phyloP scores from a whole-genome alignment of 2,329 filamentous ascomycete species.

The Xylariaceae sp. region DNA sequence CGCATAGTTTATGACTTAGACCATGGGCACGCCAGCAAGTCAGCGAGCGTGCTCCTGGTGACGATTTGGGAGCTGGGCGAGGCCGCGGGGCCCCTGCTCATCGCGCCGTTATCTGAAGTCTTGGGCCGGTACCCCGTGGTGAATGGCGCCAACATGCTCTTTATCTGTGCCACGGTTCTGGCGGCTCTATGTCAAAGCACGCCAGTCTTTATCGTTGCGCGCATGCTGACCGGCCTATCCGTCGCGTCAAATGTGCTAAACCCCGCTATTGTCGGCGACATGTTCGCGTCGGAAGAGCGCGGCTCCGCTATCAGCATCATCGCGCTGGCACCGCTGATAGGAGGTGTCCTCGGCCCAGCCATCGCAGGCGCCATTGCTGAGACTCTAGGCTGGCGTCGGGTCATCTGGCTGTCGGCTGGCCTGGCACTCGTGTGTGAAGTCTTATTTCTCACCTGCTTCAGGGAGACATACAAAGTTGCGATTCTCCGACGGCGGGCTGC shows the following conservation, averaged over 20 bases:
- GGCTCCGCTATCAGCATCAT: slow-evolving; percentile 64
- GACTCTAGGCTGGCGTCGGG: slow-evolving; percentile 58
- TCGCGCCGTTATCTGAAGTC: slow-evolving; percentile 68
- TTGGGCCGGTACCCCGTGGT: slow-evolving; percentile 62
- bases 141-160: slow-evolving; percentile 57
- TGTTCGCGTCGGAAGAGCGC: slow-evolving; percentile 62
- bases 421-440: slow-evolving; percentile 57
- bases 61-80: slow-evolving; percentile 75
- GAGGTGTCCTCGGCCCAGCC: slow-evolving; percentile 62
- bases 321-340: slow-evolving; percentile 62
- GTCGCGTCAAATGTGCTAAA: slow-evolving; percentile 69
- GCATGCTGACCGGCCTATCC: slow-evolving; percentile 65
- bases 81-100: slow-evolving; percentile 63
- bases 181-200: slow-evolving; percentile 53
- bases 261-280: slow-evolving; percentile 68
- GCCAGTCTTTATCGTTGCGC: slow-evolving; percentile 56
- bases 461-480: slow-evolving; percentile 66
- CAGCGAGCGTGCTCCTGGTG: slow-evolving; percentile 65
- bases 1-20: slow-evolving; percentile 57
- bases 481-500: slow-evolving; percentile 55
- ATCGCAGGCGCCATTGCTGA: slow-evolving; percentile 62
- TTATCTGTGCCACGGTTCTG: slow-evolving; percentile 55
- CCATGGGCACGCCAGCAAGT: slow-evolving; percentile 47
- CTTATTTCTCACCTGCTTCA: slow-evolving; percentile 56
- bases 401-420: slow-evolving; percentile 56